Conservation (phyloP, 306 rosid genomes). For the Neltuma alba region DNA sequence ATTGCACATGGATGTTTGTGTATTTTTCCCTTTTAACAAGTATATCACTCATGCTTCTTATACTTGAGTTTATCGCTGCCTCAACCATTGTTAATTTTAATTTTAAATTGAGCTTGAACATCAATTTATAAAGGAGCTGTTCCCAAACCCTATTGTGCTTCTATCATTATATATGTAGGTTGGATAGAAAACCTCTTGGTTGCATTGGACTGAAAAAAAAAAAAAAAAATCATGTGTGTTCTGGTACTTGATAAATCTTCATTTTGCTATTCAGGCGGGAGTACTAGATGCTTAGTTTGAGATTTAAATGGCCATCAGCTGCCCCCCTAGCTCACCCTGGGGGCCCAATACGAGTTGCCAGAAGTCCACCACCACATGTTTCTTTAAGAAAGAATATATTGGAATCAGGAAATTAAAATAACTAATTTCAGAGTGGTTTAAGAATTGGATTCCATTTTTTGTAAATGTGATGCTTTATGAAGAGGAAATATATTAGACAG, state of each 20-base stretch:
- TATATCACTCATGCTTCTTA: neutral
- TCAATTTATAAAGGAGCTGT: neutral
- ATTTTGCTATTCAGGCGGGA: neutral
- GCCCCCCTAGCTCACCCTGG: neutral
- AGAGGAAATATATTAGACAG: neutral
- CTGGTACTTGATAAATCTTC: neutral
- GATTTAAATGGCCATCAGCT: neutral
- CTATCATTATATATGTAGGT: constrained; percentile 3
- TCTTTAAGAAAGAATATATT: constrained; percentile 4
- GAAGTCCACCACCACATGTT: constrained; percentile 10
- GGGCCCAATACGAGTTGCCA: neutral
- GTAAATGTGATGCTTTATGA: neutral
- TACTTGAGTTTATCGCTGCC: neutral
- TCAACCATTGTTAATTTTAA: neutral
- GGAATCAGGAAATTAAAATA: neutral
- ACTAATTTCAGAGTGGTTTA: neutral
- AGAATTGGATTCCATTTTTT: neutral
- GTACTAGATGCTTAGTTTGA: neutral
- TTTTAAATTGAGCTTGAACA: neutral
- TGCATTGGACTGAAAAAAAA: neutral
- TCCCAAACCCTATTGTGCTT: neutral
- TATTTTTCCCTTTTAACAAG: neutral
- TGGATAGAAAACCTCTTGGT: neutral
- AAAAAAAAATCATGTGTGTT: neutral
- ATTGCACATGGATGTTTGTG: too few species aligned